phyloP scores from a whole-genome alignment of 768 basidiomycete species.

The Piloderma croceum region DNA sequence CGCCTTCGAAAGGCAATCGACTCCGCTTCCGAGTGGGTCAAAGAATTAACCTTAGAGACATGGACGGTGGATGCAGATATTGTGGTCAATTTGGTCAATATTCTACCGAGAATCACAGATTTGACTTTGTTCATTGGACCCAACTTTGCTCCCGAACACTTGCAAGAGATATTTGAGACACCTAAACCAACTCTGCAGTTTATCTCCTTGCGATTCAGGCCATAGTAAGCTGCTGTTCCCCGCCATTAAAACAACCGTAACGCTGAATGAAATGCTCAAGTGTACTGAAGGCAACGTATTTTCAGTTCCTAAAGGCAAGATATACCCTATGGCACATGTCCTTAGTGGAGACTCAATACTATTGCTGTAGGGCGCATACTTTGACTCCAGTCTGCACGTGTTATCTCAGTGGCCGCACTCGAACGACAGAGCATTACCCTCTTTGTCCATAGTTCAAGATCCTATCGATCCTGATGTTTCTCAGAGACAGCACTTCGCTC shows the following conservation, averaged over 20 bases:
- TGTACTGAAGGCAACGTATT: constrained; percentile 70
- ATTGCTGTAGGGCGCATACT: constrained; percentile 63
- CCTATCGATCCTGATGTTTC: constrained; percentile 40
- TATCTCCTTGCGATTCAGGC: constrained; percentile 70
- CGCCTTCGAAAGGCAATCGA: constrained; percentile 40
- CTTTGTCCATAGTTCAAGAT: constrained; percentile 65
- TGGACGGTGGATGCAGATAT: constrained; percentile 77
- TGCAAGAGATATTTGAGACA: constrained; percentile 59
- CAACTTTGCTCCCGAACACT: constrained; percentile 75
- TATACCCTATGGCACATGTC: not conserved
- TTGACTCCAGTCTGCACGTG: constrained; percentile 62
- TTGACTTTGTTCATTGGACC: constrained; percentile 65
- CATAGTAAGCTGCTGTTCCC: constrained; percentile 79
- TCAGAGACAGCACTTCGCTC: constrained; percentile 50
- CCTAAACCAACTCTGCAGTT: constrained; percentile 42
- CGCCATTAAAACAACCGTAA: too few species aligned
- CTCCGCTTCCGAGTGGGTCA: constrained; percentile 37
- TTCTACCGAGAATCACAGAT: constrained; percentile 45
- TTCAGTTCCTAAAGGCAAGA: constrained; percentile 72
- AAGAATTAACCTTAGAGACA: constrained; percentile 45
- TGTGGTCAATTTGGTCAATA: constrained; percentile 58
- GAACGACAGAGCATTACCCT: constrained; percentile 30
- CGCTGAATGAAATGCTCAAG: too few species aligned
- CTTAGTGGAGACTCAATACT: constrained; percentile 1
- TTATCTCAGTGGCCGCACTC: constrained; percentile 58